A percentile compares a stretch with the other conserved stretches of the same genome.
These are phyloP conservation scores for Phytophthora foliorum DNA, from an alignment of 352 stramenopile genomes.

Conservation along the genomic window DNA sequence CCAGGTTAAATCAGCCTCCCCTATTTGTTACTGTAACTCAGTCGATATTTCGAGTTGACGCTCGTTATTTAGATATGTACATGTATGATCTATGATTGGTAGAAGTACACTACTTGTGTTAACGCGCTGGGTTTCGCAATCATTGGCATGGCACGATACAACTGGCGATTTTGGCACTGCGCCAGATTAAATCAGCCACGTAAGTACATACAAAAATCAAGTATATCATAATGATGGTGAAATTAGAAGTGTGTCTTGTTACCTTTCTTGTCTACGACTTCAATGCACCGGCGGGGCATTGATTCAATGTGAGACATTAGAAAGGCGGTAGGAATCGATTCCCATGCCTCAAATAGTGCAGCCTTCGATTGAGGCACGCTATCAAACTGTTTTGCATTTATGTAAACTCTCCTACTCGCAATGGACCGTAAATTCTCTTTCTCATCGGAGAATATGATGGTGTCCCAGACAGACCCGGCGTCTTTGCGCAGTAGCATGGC, in stretches of 20 bases:
- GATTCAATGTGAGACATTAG: conserved; percentile 19
- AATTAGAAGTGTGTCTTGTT: conserved; percentile 31
- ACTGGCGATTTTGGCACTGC: neutral
- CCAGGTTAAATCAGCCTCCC: neutral
- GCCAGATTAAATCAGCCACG: neutral
- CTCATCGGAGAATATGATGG: neutral
- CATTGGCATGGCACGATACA: neutral
- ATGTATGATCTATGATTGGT: too few relatives aligned
- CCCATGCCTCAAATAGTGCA: conserved; percentile 4
- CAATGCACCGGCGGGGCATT: conserved; percentile 16
- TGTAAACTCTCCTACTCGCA: conserved; percentile 30
- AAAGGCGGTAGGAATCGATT: neutral
- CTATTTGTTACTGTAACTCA: too few relatives aligned
- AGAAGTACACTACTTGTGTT: too few relatives aligned
- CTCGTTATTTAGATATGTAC: too few relatives aligned
- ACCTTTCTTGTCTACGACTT: conserved; percentile 25
- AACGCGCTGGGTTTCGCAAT: neutral
- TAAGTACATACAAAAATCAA: too few relatives aligned
- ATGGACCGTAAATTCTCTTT: conserved; percentile 7
- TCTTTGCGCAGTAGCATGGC: neutral
- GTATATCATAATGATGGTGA: neutral
- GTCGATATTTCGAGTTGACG: too few relatives aligned
- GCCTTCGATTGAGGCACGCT: conserved; percentile 9
- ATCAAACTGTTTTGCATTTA: conserved; percentile 21
- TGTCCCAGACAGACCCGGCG: neutral